Percentiles rank a stretch among this genome's conserved stretches.
These are phyloP conservation scores for Annona cherimola DNA, from an alignment of 164 flowering plant species.

Conservation along the genomic window DNA sequence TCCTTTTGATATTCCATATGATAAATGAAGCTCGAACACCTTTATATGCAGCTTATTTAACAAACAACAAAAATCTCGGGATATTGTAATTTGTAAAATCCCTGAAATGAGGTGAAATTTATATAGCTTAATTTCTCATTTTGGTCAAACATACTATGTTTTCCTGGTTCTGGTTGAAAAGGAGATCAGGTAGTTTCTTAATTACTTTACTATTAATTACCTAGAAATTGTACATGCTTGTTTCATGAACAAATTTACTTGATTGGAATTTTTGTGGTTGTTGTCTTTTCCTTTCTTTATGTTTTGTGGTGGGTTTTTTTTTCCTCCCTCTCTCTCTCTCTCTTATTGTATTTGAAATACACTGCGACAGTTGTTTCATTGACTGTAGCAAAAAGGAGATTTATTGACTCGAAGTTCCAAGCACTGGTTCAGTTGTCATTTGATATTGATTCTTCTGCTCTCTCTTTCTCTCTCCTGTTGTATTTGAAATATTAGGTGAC, in stretches of 20 bases:
- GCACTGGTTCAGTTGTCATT: constrained; percentile 47
- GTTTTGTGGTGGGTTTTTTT: neutral
- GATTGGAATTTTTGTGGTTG: too few relatives aligned
- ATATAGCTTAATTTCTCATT: too few relatives aligned
- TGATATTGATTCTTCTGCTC: constrained; percentile 53
- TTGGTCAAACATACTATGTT: too few relatives aligned
- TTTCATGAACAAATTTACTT: too few relatives aligned
- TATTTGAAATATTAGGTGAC: neutral
- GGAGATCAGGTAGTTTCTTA: too few relatives aligned
- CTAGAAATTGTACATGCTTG: too few relatives aligned
- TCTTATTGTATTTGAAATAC: too few relatives aligned
- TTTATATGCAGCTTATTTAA: neutral
- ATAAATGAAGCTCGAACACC: neutral
- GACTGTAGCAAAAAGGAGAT: constrained; percentile 70
- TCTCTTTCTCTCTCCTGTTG: constrained; percentile 20
- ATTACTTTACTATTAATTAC: too few relatives aligned
- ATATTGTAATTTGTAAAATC: too few relatives aligned
- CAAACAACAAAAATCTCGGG: neutral
- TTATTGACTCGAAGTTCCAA: constrained; percentile 64
- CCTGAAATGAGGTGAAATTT: too few relatives aligned
- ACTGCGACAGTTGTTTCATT: neutral
- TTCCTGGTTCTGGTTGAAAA: too few relatives aligned
- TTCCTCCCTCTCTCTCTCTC: neutral
- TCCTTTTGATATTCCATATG: neutral
- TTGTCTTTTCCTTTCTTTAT: neutral